Conservation (phyloP, 345 rosid species). For the Populus alba region DNA sequence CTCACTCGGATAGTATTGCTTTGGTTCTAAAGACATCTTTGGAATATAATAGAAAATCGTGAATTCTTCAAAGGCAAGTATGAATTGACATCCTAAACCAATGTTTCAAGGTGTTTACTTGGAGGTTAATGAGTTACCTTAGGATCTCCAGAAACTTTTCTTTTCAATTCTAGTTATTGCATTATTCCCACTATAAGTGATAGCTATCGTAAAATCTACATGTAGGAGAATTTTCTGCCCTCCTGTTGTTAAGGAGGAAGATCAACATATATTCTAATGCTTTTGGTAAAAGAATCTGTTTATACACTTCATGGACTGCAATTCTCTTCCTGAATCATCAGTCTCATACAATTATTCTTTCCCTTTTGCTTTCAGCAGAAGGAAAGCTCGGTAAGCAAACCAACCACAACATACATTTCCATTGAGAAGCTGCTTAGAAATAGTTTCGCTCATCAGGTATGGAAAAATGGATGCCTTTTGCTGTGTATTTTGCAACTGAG, state of each 20-base stretch:
- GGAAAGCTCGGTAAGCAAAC: slow-evolving; percentile 29
- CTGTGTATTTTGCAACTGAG: slow-evolving; percentile 9
- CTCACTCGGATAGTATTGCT: background rate
- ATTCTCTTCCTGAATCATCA: background rate
- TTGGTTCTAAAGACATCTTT: background rate
- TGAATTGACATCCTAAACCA: background rate
- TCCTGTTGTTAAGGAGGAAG: background rate
- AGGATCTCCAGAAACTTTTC: background rate
- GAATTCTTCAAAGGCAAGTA: background rate
- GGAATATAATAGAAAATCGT: background rate
- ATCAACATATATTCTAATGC: background rate
- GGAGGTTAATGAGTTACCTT: background rate
- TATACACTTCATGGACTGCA: background rate
- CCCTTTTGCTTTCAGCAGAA: slow-evolving; percentile 41
- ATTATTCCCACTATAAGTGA: background rate
- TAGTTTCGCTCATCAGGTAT: slow-evolving; percentile 85
- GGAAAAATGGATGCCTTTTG: slow-evolving; percentile 3
- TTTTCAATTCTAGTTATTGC: background rate
- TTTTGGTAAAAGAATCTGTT: background rate
- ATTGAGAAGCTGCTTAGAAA: slow-evolving; percentile 68
- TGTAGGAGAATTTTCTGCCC: background rate
- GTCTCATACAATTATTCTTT: background rate
- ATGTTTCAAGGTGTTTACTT: background rate
- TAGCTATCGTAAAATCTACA: background rate
- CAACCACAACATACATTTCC: slow-evolving; percentile 41